These are phyloP conservation scores for Tubosaeta sp. DNA, from an alignment of 768 basidiomycete genomes.

Conservation along the genomic window DNA sequence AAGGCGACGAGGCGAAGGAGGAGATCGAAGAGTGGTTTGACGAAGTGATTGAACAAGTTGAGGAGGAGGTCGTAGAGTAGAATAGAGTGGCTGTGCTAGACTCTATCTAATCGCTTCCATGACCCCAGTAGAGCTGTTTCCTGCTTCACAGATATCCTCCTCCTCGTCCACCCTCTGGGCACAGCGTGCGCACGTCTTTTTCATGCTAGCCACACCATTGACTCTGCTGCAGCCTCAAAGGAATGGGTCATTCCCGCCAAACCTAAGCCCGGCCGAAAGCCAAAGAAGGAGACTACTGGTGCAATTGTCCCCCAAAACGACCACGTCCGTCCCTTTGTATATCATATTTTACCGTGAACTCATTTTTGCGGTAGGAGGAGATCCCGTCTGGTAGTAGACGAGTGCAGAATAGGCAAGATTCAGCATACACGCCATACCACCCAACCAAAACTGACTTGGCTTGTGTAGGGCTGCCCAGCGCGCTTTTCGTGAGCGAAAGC, in stretches of 20 bases:
- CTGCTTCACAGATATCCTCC: constrained; percentile 27
- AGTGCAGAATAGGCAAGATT: constrained; percentile 66
- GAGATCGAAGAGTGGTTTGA: constrained; percentile 94
- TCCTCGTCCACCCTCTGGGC: constrained; percentile 69
- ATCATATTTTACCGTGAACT: constrained; percentile 2
- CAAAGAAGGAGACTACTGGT: constrained; percentile 59
- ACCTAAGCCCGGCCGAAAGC: constrained; percentile 84
- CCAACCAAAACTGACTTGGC: constrained; percentile 5
- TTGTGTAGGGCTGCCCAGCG: constrained; percentile 75
- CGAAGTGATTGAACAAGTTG: constrained; percentile 87
- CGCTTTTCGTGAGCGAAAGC: constrained; percentile 86
- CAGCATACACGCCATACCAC: neutral
- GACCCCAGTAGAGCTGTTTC: constrained; percentile 27
- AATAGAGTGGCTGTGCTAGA: constrained; percentile 23
- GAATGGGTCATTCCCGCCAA: constrained; percentile 87
- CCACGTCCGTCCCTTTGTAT: constrained; percentile 41
- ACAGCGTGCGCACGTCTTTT: constrained; percentile 46
- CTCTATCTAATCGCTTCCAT: constrained; percentile 26
- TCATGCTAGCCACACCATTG: neutral
- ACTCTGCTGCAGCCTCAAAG: constrained; percentile 58
- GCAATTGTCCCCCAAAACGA: constrained; percentile 35
- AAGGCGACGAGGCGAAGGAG: constrained; percentile 64
- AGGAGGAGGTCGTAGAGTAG: constrained; percentile 68
- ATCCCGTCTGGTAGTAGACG: constrained; percentile 59
- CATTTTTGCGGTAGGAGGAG: constrained; percentile 26